Base-by-base conservation (phyloP, 1,139 yeast genomes). In the Nakaseomyces glabratus region DNA sequence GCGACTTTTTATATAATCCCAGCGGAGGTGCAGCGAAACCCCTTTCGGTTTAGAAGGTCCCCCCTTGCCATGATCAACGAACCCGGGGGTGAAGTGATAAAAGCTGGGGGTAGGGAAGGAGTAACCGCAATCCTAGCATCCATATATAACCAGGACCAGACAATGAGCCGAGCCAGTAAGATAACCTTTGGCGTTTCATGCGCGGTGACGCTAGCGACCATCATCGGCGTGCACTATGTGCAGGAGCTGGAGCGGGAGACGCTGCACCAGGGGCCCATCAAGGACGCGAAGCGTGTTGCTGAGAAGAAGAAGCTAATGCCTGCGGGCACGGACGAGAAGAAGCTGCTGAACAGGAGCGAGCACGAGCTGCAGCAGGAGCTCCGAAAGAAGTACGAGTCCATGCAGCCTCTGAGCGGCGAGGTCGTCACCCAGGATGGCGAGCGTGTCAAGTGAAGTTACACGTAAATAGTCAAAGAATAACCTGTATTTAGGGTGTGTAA, bases 261-360 rank as follows among this genome's bases (percentile, higher is more conserved):
- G 3, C 64, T 81, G 35, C 74, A 79, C 44, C 85, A 77, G 51
- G 93, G 93, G 1, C 93, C 93, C 7, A 73, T 80, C 51, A 77
- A 76, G 49, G 93, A 82, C 52, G 82, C 84, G 9, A 74, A 68
- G 43, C 62, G 90, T 39, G 57, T 75, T 44, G 62, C 66, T 35
- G 69, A 65, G 35, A 72, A 71, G 52, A 58, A 55, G 37, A 57
- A 60, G 29, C 26, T 24, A 23, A 32, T 21, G 24, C 38, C 22
- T 29, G 20, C 33, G 17, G 57, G 55, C 15, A 53, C 49, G 38
- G 58, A 51, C 53, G 65, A 44, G 43, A 62, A 40, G 33, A 63
- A 64, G 47, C 51, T 53, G 43, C 71, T 71, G 36, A 82, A 90
- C 51, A 70, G 73, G 36, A 63, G 69, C 31, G 96, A 86, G 47